Evolutionary conservation across 202 grass and related monocot species (phyloP), one percentile per base, ranked within the genome.

Genomic region (Setaria viridis): DNA sequence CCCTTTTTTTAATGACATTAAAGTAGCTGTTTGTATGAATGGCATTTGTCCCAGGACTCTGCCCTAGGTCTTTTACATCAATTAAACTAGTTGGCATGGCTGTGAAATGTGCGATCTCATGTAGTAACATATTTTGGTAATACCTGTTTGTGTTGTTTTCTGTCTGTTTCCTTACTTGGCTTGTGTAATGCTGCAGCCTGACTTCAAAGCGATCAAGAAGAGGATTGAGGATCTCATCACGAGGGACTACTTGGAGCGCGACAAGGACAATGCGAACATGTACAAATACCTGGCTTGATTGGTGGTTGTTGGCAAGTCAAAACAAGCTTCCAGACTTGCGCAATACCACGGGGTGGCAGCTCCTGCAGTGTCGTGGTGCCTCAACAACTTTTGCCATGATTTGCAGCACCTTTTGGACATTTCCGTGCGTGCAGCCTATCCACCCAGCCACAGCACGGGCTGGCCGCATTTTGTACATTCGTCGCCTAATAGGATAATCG

Each of bases 201-300:
- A 99, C 77, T 94, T 99, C 63, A 99, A 99, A 86, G 96, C 91
- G 42, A 99, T 99, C 37, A 99, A 99, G 90, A 94, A 97, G 84
- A 60, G 91, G 46, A 92, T 97, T n/a, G 91, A 97, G 79, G 91
- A 97, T 84, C 80, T 93, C 55, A 93, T 97, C 80, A 91, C 91
- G 7, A 94, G 94, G 84, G 94, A 97, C 65, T 97, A 97, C 84
- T 62, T 97, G 76, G 94, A 97, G 85, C 83, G 91, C 0, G 94
- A 97, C 72, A 97, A 94, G 91, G 94, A 97, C 67, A 94, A 97
- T 13, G 87, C 91, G 0, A 94, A 97, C 39, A 62, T 75, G 58
- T 97, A 93, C 94, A 93, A 88, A 93, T 97, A 97, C 43, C 86
- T 97, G 63, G 94, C 94, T 54, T 97, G 83, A 94, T 86, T 79